These are phyloP conservation scores for Populus trichocarpa DNA, from an alignment of 441 rosid genomes.

Conservation along the genomic window DNA sequence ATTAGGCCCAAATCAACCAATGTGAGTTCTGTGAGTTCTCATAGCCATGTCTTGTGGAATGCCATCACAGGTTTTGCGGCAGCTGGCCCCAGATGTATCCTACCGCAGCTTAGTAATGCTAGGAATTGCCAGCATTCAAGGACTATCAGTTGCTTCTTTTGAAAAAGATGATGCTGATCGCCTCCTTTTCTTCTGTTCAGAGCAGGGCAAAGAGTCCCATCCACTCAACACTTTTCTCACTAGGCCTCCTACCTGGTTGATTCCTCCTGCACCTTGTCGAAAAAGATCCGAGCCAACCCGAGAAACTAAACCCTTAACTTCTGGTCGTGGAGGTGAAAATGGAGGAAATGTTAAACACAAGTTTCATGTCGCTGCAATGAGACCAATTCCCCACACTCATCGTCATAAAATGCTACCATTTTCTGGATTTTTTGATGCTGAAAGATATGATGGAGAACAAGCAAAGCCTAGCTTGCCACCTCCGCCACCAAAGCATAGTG, in stretches of 20 bases:
- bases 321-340: constrained; percentile 41
- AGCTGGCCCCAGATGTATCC: constrained; percentile 84
- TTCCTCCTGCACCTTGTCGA: constrained; percentile 74
- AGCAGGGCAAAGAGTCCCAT: constrained; percentile 37
- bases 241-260: constrained; percentile 69
- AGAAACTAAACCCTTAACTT: constrained; percentile 40
- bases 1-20: neutral
- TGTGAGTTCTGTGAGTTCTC: neutral
- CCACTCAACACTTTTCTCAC: constrained; percentile 30
- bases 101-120: constrained; percentile 85
- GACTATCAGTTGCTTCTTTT: constrained; percentile 91
- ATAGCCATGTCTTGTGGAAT: constrained; percentile 14
- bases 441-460: constrained; percentile 73
- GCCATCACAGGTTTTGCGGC: constrained; percentile 70
- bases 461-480: constrained; percentile 58
- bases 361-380: constrained; percentile 63
- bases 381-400: constrained; percentile 84
- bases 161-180: constrained; percentile 95
- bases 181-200: constrained; percentile 70
- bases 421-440: constrained; percentile 65
- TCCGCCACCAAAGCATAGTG: constrained; percentile 61
- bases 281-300: constrained; percentile 56
- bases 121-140: constrained; percentile 95
- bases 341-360: constrained; percentile 47
- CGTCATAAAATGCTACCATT: constrained; percentile 80